phyloP scores from a whole-genome alignment of 805 yeast species.

The Candida boleticola region DNA sequence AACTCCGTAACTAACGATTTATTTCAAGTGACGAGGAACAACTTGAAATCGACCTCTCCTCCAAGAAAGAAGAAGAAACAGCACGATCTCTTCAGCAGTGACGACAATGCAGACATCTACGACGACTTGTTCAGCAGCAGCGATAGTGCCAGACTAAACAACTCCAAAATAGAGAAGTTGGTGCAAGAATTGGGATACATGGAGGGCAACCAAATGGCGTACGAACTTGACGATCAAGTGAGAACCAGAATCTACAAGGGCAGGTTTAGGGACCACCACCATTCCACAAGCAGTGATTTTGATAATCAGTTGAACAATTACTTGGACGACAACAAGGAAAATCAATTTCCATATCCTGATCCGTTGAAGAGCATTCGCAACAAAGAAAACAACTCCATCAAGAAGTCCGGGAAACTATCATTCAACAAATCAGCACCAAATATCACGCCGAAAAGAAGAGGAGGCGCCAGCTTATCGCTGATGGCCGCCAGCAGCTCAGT shows the following conservation, averaged over 20 bases:
- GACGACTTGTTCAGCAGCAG: conserved; percentile 14
- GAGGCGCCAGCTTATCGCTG: background rate
- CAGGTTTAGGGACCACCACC: conserved; percentile 19
- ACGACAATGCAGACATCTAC: conserved; percentile 6
- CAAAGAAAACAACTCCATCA: conserved; percentile 13
- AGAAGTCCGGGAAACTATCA: conserved; percentile 19
- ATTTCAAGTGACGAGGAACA: conserved; percentile 26
- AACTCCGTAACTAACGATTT: conserved; percentile 25
- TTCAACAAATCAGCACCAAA: conserved; percentile 14
- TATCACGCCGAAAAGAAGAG: conserved; percentile 8
- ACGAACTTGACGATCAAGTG: conserved; percentile 33
- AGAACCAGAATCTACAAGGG: conserved; percentile 35
- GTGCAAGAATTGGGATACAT: conserved; percentile 30
- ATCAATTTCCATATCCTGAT: conserved; percentile 22
- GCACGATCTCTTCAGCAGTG: conserved; percentile 4
- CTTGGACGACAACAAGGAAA: conserved; percentile 32
- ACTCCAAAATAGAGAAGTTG: conserved; percentile 38
- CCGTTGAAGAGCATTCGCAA: conserved; percentile 20
- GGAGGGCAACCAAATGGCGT: conserved; percentile 21
- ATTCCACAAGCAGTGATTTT: conserved; percentile 20
- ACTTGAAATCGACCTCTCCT: conserved; percentile 9
- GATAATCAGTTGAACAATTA: conserved; percentile 31
- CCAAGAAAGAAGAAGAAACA: conserved; percentile 6
- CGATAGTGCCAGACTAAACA: conserved; percentile 21
- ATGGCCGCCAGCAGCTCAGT: background rate